Evolutionary conservation across 345 rosid species (phyloP).

Genomic region (Salix exigua): DNA sequence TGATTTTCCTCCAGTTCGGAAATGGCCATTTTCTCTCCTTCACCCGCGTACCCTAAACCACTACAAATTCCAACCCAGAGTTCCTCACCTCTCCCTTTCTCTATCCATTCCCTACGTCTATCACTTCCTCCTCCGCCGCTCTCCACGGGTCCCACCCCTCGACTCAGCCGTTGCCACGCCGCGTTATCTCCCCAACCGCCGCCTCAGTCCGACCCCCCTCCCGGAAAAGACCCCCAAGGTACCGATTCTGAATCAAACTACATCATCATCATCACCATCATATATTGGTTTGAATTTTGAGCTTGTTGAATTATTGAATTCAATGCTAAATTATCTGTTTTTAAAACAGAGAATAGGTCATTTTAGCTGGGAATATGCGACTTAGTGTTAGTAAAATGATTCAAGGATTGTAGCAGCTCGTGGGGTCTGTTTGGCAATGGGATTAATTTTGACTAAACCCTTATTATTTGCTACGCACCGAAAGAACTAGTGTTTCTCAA

Average conservation of each 20-base stretch:
- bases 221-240: conserved; percentile 44
- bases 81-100: conserved; percentile 4
- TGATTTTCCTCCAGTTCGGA: no score
- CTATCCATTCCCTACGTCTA: conserved; percentile 2
- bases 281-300: no score
- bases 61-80: neutral
- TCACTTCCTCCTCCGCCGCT: conserved; percentile 16
- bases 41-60: neutral
- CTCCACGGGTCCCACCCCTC: neutral
- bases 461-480: no score
- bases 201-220: conserved; percentile 44
- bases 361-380: no score
- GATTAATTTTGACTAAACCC: no score
- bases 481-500: no score
- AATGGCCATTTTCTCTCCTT: conserved; percentile 26
- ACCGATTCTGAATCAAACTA: neutral
- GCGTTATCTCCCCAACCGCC: conserved; percentile 40
- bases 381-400: no score
- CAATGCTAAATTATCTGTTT: no score
- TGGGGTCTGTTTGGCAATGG: no score
- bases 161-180: conserved; percentile 26
- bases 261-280: neutral
- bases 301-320: no score
- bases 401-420: no score
- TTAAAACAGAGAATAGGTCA: no score